Conservation (phyloP, 495 filamentous ascomycete genomes). For the Beverwykella pulmonaria region DNA sequence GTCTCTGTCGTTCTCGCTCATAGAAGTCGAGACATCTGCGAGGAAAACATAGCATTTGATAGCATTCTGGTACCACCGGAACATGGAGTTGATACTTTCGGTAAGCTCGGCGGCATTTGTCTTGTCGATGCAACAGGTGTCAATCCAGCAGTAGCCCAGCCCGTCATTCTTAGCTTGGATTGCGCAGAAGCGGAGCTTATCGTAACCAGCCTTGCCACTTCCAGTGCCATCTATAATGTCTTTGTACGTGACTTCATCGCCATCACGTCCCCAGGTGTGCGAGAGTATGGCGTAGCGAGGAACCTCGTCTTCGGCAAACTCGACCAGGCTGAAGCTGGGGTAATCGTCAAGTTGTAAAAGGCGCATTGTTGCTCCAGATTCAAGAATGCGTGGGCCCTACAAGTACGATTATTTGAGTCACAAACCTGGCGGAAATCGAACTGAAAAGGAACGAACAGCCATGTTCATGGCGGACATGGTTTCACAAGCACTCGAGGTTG, state of each 20-base stretch:
- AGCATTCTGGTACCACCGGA: neutral
- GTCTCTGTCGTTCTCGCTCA: neutral
- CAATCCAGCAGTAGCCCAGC: slow-evolving; percentile 12
- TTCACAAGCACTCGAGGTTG: too few species aligned
- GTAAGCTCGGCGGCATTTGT: neutral
- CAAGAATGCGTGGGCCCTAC: too few species aligned
- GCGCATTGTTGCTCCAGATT: slow-evolving; percentile 4
- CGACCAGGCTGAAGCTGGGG: slow-evolving; percentile 8
- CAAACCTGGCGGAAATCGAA: too few species aligned
- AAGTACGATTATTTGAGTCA: too few species aligned
- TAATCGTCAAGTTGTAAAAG: slow-evolving; percentile 7
- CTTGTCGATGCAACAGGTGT: slow-evolving; percentile 2
- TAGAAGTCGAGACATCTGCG: slow-evolving; percentile 19
- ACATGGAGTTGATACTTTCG: neutral
- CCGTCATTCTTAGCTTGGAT: slow-evolving; percentile 17
- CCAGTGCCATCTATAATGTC: slow-evolving; percentile 20
- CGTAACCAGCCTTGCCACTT: slow-evolving; percentile 14
- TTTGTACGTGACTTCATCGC: slow-evolving; percentile 22
- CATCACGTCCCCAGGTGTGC: slow-evolving; percentile 21
- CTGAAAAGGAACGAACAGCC: too few species aligned
- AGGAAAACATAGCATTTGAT: slow-evolving; percentile 20
- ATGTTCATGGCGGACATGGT: too few species aligned
- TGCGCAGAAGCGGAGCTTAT: slow-evolving; percentile 28
- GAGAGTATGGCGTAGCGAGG: slow-evolving; percentile 27
- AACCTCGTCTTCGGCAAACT: slow-evolving; percentile 1